phyloP scores from a whole-genome alignment of 192 early-diverging fungal genomes.

The Entomortierella chlamydospora region DNA sequence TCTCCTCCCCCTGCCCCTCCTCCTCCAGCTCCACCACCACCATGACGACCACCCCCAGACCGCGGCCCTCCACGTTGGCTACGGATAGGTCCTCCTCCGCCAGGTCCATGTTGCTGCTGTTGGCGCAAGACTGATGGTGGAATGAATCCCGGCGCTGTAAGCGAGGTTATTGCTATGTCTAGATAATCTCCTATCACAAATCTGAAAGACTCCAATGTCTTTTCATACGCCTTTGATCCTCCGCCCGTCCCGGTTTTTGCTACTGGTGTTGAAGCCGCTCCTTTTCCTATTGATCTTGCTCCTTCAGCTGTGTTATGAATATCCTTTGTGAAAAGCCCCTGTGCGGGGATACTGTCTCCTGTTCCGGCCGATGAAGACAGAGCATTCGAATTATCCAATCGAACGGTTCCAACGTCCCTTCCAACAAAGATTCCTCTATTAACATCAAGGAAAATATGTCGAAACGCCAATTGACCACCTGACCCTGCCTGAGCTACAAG shows the following conservation, averaged over 20 bases:
- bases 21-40: slow-evolving; percentile 16
- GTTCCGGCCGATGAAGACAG: background rate
- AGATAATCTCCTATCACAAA: slow-evolving; percentile 45
- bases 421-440: slow-evolving; percentile 17
- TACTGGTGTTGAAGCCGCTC: background rate
- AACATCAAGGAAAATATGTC: slow-evolving; percentile 35
- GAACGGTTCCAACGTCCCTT: slow-evolving; percentile 25
- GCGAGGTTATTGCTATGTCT: slow-evolving; percentile 25
- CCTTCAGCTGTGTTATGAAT: slow-evolving; percentile 5
- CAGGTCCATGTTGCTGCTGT: background rate
- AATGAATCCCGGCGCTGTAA: background rate
- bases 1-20: slow-evolving; percentile 15
- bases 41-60: slow-evolving; percentile 20
- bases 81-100: slow-evolving; percentile 49
- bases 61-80: slow-evolving; percentile 19
- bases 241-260: background rate
- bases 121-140: background rate
- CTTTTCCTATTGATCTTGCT: background rate
- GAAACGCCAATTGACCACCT: slow-evolving; percentile 21
- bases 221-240: slow-evolving; percentile 16
- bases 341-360: background rate
- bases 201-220: slow-evolving; percentile 19
- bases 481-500: slow-evolving; percentile 10
- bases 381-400: slow-evolving; percentile 3
- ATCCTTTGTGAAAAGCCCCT: slow-evolving; percentile 22